These are phyloP conservation scores for Urochloa ruziziensis DNA, from an alignment of 176 grass and related monocot species.

Conservation along the genomic window DNA sequence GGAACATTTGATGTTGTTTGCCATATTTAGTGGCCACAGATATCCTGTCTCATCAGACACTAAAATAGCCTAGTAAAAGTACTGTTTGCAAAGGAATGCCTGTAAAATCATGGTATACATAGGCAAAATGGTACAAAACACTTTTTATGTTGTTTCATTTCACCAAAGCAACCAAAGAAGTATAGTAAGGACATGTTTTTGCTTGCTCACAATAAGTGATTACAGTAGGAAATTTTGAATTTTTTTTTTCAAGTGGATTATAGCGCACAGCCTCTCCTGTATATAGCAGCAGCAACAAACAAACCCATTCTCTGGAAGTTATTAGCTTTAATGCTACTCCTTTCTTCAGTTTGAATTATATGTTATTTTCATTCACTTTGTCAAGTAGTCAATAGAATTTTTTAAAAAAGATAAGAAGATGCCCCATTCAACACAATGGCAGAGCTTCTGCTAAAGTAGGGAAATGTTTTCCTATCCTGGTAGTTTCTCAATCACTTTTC, in stretches of 20 bases:
- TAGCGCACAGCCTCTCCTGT: neutral
- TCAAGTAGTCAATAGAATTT: neutral
- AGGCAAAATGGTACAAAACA: neutral
- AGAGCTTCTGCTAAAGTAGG: neutral
- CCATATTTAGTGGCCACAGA: neutral
- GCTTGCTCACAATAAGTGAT: neutral
- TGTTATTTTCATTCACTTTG: neutral
- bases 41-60: neutral
- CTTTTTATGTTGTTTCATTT: neutral
- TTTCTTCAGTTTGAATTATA: conserved; percentile 1
- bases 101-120: neutral
- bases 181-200: neutral
- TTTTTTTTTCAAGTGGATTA: neutral
- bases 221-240: neutral
- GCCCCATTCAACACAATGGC: neutral
- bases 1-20: no score
- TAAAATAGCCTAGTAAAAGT: neutral
- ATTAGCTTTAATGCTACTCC: neutral
- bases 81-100: neutral
- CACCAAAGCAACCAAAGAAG: neutral
- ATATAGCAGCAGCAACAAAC: conserved; percentile 11
- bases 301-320: neutral
- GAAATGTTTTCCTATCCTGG: neutral
- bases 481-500: conserved; percentile 1
- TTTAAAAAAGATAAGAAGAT: neutral